Evolutionary conservation across 805 yeast species (phyloP).

Genomic region (Clavispora phyllophila): DNA sequence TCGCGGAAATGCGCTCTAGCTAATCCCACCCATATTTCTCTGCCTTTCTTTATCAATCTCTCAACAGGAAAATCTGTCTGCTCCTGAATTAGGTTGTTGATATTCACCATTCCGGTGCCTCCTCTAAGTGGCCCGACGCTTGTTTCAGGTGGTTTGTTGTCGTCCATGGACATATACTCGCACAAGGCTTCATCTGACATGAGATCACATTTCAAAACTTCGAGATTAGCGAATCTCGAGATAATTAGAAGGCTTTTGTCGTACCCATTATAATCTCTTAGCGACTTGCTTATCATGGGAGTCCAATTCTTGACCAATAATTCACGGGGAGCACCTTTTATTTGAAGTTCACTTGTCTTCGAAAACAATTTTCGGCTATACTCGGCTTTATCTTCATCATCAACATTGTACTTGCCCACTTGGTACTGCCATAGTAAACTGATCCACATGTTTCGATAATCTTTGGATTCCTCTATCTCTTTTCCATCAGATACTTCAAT

Average conservation of each 20-base stretch:
- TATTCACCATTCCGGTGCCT: slow-evolving; percentile 17
- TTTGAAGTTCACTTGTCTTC: background rate
- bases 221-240: slow-evolving; percentile 31
- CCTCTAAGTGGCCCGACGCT: slow-evolving; percentile 16
- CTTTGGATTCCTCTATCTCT: slow-evolving; percentile 5
- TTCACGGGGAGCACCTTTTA: background rate
- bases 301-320: slow-evolving; percentile 31
- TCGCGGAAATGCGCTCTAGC: slow-evolving; percentile 38
- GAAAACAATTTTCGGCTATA: background rate
- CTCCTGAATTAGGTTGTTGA: slow-evolving; percentile 2
- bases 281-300: slow-evolving; percentile 28
- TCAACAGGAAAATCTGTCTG: background rate
- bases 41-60: slow-evolving; percentile 9
- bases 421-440: slow-evolving; percentile 15
- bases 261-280: slow-evolving; percentile 18
- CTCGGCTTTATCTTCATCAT: slow-evolving; percentile 3
- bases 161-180: slow-evolving; percentile 4
- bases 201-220: slow-evolving; percentile 20
- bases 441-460: slow-evolving; percentile 9
- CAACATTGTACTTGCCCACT: slow-evolving; percentile 5
- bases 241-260: slow-evolving; percentile 28
- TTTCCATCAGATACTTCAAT: slow-evolving; percentile 5
- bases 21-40: slow-evolving; percentile 45
- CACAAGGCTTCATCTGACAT: background rate
- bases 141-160: slow-evolving; percentile 6